These are phyloP conservation scores for Talaromyces pinophilus DNA, from an alignment of 2,329 filamentous ascomycete genomes.

Conservation along the genomic window DNA sequence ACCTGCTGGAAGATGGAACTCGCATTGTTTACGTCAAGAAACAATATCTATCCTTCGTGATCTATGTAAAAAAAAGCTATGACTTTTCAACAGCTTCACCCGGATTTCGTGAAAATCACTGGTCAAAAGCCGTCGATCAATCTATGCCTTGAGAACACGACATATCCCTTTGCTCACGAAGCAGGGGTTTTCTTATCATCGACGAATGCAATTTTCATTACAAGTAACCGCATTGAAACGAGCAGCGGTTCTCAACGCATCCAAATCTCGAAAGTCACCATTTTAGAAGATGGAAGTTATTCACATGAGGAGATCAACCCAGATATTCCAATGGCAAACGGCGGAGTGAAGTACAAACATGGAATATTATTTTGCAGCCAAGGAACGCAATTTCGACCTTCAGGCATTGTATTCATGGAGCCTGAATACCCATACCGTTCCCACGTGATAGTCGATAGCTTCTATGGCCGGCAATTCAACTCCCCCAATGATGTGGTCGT, in stretches of 20 bases:
- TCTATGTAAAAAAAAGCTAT: too few relatives aligned
- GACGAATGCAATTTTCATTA: conserved; percentile 40
- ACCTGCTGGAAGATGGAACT: too few relatives aligned
- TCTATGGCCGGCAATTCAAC: conserved; percentile 24
- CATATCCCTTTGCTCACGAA: conserved; percentile 54
- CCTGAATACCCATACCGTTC: not conserved
- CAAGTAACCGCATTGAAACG: conserved; percentile 38
- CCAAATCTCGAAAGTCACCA: conserved; percentile 28
- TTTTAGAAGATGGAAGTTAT: conserved; percentile 16
- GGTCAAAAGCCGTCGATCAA: too few relatives aligned
- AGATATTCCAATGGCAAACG: conserved; percentile 29
- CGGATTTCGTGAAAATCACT: too few relatives aligned
- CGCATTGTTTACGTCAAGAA: too few relatives aligned
- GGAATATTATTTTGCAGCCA: conserved; percentile 29
- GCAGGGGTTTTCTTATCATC: conserved; percentile 43
- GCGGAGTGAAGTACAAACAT: conserved; percentile 34
- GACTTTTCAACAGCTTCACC: too few relatives aligned
- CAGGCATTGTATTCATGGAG: not conserved
- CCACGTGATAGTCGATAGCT: not conserved
- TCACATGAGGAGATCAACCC: conserved; percentile 24
- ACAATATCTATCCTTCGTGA: too few relatives aligned
- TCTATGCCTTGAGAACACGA: conserved; percentile 33
- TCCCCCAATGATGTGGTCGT: conserved; percentile 29
- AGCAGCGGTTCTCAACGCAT: conserved; percentile 16
- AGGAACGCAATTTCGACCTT: not conserved